Evolutionary conservation across 352 stramenopile genomes (phyloP).

Genomic region (Phytopythium cucurbitacearum): DNA sequence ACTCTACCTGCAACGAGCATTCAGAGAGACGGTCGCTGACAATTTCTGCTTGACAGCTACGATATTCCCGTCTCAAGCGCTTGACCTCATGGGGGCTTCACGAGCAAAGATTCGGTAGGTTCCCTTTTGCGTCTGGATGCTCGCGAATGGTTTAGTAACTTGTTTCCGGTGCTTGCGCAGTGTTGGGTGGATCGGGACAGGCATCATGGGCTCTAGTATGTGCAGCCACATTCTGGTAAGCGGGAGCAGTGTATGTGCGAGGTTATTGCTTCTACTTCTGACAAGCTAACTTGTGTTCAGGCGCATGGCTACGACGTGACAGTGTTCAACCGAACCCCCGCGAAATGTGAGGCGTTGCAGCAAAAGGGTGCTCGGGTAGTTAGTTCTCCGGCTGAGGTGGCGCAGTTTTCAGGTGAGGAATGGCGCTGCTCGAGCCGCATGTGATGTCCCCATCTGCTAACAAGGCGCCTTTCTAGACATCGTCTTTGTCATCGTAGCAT

Average conservation of each 20-base stretch:
- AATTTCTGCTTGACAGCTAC: conserved; percentile 13
- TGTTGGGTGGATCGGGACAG: conserved; percentile 83
- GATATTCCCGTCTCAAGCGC: conserved; percentile 49
- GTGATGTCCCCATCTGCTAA: neutral
- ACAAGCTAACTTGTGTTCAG: conserved; percentile 2
- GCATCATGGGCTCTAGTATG: conserved; percentile 90
- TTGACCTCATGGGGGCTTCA: conserved; percentile 54
- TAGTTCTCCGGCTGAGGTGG: conserved; percentile 74
- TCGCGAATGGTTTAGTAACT: neutral
- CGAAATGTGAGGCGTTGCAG: conserved; percentile 72
- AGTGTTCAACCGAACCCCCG: conserved; percentile 81
- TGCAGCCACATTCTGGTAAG: conserved; percentile 80
- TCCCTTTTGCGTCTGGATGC: neutral
- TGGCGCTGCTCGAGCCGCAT: conserved; percentile 1
- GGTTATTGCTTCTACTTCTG: conserved; percentile 1
- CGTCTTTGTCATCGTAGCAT: conserved; percentile 89
- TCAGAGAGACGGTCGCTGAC: neutral
- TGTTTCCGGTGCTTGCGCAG: conserved; percentile 13
- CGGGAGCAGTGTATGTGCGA: neutral
- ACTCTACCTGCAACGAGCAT: neutral
- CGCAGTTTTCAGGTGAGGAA: conserved; percentile 53
- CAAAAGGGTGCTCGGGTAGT: conserved; percentile 77
- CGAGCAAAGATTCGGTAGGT: conserved; percentile 56
- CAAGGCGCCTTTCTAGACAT: conserved; percentile 45
- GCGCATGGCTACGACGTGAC: conserved; percentile 79